Conservation (phyloP, 2,329 filamentous ascomycete species). For the Aspergillus clavatus region DNA sequence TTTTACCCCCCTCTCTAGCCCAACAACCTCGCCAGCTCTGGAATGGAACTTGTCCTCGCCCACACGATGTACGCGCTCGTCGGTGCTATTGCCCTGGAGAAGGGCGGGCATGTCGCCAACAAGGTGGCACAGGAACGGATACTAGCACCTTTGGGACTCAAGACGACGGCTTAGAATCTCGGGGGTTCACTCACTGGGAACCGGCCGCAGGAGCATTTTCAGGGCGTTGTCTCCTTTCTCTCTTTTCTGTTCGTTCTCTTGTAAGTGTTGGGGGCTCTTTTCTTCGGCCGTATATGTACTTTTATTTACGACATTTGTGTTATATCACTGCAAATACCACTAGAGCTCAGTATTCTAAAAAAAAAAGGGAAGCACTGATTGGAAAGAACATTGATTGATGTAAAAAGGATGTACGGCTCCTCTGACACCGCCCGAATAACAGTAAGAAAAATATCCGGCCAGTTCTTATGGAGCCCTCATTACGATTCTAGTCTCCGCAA, state of each 20-base stretch:
- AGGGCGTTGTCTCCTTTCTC: conserved; percentile 30
- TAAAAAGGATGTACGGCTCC: conserved; percentile 60
- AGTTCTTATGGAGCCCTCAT: conserved; percentile 65
- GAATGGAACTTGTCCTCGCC: conserved; percentile 67
- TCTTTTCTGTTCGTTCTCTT: conserved; percentile 20
- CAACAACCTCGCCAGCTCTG: conserved; percentile 66
- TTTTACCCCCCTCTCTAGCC: conserved; percentile 41
- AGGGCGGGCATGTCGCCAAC: conserved; percentile 72
- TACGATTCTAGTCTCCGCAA: conserved; percentile 52
- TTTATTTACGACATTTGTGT: conserved; percentile 25
- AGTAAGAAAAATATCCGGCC: conserved; percentile 58
- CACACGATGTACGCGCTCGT: conserved; percentile 79
- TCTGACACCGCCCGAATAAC: conserved; percentile 83
- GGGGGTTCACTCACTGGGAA: conserved; percentile 16
- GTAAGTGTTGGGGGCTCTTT: conserved; percentile 18
- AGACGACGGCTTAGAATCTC: conserved; percentile 22
- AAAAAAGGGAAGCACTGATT: conserved; percentile 7
- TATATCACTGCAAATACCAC: conserved; percentile 24
- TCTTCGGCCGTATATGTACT: conserved; percentile 30
- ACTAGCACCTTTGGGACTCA: conserved; percentile 49
- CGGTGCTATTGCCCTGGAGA: conserved; percentile 83
- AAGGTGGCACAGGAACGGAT: conserved; percentile 72
- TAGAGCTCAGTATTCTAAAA: conserved; percentile 14
- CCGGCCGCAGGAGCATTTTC: conserved; percentile 33
- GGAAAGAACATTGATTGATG: conserved; percentile 3